Evolutionary conservation across 208 protist species (phyloP).

Genomic region (Crithidia thermophila): DNA sequence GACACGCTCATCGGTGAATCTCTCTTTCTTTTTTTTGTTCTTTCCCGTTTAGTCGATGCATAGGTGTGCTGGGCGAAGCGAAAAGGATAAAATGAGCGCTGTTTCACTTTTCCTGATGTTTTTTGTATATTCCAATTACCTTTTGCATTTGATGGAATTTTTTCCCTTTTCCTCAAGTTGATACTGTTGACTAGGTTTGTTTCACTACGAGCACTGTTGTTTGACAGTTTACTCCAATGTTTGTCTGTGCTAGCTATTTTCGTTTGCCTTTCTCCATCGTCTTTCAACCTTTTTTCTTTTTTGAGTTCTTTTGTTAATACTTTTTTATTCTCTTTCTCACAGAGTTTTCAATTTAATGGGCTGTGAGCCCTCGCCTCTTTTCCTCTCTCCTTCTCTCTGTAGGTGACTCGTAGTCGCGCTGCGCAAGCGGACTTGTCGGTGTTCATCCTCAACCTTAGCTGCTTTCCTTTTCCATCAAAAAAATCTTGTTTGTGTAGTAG

Average conservation of each 20-base stretch:
- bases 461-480: too few species aligned
- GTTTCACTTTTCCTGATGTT: not conserved
- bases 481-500: too few species aligned
- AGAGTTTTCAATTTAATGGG: too few species aligned
- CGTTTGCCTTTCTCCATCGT: not conserved
- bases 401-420: too few species aligned
- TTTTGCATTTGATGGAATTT: not conserved
- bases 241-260: too few species aligned
- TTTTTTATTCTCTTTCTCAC: too few species aligned
- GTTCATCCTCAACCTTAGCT: too few species aligned
- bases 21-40: constrained; percentile 15
- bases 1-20: not conserved
- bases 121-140: not conserved
- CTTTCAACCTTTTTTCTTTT: not conserved
- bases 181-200: too few species aligned
- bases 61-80: not conserved
- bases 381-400: too few species aligned
- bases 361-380: too few species aligned
- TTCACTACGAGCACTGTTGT: not conserved
- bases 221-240: not conserved
- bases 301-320: not conserved
- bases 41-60: too few species aligned
- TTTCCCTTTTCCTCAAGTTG: not conserved
- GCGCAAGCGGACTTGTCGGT: too few species aligned
- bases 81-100: constrained; percentile 8